These are phyloP conservation scores for Planoprotostelium fungivorum DNA, from an alignment of 78 protist species.

Conservation along the genomic window DNA sequence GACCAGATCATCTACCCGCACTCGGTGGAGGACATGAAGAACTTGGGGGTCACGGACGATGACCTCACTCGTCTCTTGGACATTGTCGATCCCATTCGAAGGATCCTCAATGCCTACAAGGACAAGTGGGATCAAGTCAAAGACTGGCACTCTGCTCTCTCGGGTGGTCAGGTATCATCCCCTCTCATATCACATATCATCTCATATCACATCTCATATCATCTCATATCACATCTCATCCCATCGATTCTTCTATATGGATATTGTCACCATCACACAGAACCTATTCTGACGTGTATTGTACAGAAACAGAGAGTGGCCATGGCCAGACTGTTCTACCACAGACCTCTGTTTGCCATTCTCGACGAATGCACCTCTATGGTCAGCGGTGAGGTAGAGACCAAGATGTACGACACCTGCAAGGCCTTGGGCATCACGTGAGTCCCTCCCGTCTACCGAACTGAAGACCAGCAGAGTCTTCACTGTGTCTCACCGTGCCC, in stretches of 20 bases:
- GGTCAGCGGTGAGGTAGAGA: constrained; percentile 64
- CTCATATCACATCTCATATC: not conserved
- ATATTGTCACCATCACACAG: not conserved
- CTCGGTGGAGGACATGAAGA: constrained; percentile 53
- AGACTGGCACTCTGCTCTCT: constrained; percentile 61
- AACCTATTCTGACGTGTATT: not conserved
- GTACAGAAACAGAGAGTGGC: constrained; percentile 79
- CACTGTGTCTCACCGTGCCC: constrained; percentile 68
- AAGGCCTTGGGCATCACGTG: constrained; percentile 58
- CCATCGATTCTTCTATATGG: not conserved
- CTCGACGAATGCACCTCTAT: constrained; percentile 86
- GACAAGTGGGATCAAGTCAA: constrained; percentile 48
- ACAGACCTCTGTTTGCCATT: constrained; percentile 83
- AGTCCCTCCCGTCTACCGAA: not conserved
- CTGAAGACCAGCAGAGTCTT: not conserved
- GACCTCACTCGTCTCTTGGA: constrained; percentile 58
- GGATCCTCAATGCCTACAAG: not conserved
- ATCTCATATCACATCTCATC: not conserved
- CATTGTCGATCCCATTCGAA: constrained; percentile 63
- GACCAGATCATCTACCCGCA: constrained; percentile 85
- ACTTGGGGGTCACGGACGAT: constrained; percentile 65
- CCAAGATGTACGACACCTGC: constrained; percentile 60
- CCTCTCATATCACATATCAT: not conserved
- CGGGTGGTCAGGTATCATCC: constrained; percentile 44
- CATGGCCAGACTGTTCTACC: constrained; percentile 83